Conservation (phyloP, 768 basidiomycete species). For the Lanmaoa rubissima region DNA sequence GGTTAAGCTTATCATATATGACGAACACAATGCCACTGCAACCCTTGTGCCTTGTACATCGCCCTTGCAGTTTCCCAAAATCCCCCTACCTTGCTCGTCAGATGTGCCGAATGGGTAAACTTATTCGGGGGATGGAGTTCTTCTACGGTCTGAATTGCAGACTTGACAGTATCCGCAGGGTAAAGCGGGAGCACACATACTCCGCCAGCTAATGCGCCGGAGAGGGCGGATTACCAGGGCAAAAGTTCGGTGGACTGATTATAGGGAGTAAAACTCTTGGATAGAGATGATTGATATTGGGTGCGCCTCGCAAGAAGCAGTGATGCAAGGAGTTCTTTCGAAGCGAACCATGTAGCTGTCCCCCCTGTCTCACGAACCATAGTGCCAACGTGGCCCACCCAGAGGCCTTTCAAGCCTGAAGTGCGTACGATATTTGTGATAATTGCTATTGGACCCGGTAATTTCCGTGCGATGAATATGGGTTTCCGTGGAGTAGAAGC, state of each 20-base stretch:
- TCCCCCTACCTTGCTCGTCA: constrained; percentile 34
- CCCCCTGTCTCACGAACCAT: constrained; percentile 87
- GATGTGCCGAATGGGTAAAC: constrained; percentile 10
- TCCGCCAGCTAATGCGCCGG: constrained; percentile 79
- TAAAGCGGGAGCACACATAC: constrained; percentile 80
- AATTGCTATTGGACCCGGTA: constrained; percentile 54
- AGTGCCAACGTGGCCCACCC: constrained; percentile 86
- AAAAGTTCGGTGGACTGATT: constrained; percentile 20
- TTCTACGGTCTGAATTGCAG: constrained; percentile 85
- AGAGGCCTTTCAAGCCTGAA: constrained; percentile 67
- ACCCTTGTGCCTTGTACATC: constrained; percentile 72
- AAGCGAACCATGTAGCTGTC: constrained; percentile 81
- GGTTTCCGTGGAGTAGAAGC: constrained; percentile 10
- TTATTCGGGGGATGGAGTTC: constrained; percentile 57
- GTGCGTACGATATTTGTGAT: constrained; percentile 43
- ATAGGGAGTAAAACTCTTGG: neutral
- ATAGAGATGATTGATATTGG: constrained; percentile 6
- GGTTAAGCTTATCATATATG: constrained; percentile 75
- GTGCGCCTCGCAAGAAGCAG: constrained; percentile 53
- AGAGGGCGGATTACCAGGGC: constrained; percentile 74
- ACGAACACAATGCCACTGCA: constrained; percentile 89
- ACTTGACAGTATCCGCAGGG: constrained; percentile 90
- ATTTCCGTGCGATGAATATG: constrained; percentile 16
- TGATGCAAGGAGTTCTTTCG: constrained; percentile 75
- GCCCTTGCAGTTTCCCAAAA: constrained; percentile 60